phyloP scores from a whole-genome alignment of 495 filamentous ascomycete species.

The Letharia lupina region DNA sequence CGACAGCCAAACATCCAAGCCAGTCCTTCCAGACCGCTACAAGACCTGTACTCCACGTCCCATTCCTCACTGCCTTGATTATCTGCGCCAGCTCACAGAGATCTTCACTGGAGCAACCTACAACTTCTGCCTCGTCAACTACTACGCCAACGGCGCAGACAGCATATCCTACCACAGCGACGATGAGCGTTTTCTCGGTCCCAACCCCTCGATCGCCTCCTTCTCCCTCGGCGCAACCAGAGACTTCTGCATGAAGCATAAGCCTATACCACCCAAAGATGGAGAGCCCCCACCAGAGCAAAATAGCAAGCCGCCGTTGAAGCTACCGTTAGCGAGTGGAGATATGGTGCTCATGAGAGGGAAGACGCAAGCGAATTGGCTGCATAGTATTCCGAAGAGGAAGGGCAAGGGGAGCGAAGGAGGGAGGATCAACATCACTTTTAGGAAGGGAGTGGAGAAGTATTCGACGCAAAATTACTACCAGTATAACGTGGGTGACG shows the following conservation, averaged over 20 bases:
- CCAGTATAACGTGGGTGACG: slow-evolving; percentile 64
- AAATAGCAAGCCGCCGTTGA: slow-evolving; percentile 37
- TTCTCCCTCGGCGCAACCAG: slow-evolving; percentile 56
- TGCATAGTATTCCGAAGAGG: slow-evolving; percentile 68
- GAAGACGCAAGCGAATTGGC: slow-evolving; percentile 58
- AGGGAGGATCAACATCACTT: slow-evolving; percentile 70
- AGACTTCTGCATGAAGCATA: slow-evolving; percentile 67
- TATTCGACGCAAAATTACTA: slow-evolving; percentile 67
- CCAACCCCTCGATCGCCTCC: slow-evolving; percentile 59
- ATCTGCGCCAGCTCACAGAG: slow-evolving; percentile 48
- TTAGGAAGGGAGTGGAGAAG: slow-evolving; percentile 53
- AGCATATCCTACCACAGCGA: slow-evolving; percentile 69
- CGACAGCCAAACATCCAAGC: slow-evolving; percentile 37
- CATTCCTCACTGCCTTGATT: slow-evolving; percentile 56
- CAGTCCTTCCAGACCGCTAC: slow-evolving; percentile 42
- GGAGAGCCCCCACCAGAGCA: slow-evolving; percentile 14
- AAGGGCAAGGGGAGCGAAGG: slow-evolving; percentile 45
- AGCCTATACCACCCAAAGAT: slow-evolving; percentile 36
- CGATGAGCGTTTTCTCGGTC: slow-evolving; percentile 64
- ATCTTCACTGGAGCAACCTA: slow-evolving; percentile 50
- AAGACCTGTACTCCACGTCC: slow-evolving; percentile 43
- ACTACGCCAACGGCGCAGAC: slow-evolving; percentile 61
- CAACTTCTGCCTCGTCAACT: slow-evolving; percentile 71
- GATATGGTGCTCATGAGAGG: slow-evolving; percentile 70
- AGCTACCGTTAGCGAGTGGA: slow-evolving; percentile 51